Base-by-base conservation (phyloP, 352 stramenopile species). In the Pythium dissotocum region DNA sequence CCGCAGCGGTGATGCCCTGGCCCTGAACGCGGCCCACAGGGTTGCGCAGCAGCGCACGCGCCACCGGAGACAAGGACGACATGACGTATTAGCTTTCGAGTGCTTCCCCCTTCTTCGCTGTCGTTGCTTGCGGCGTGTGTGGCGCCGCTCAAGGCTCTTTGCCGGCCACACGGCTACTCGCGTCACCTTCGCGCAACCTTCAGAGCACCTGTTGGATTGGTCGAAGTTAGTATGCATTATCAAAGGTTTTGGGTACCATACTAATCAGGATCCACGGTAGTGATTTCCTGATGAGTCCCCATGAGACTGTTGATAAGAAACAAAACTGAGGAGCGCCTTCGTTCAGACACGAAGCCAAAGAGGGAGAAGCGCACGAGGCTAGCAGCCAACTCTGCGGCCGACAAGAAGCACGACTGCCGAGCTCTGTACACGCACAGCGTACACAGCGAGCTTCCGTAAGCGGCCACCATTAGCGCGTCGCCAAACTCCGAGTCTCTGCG, bases 1-100 rank as follows among this genome's bases (percentile, higher is more conserved):
- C 86, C 6, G 94, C 89, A 53, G 96, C 92, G n/a, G 91, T 98
- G 67, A 98, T 80, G 40, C 89, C 93, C 63, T 93, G 75, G 63
- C 77, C 83, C 65, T 82, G 77, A 48, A 82, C 76, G 64, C 92
- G 86, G 38, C 90, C 90, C 49, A 80, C 73, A 42, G 88, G 85
- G 77, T 91, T 81, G 72, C 87, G 87, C 73, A 95, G 75, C 64
- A 86, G 61, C 65, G 88, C 86, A 67, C 83, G 86, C 61, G 83
- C 77, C 58, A 93, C 83, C 53, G 88, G 83, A 72, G 86, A 92
- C 67, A 96, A 77, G 68, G 80, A 79, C 78, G 88, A 96, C 86
- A 94, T 94, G 61, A 12, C 30, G 21, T 32, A 48, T 33, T 48
- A 12, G 33, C 10, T 13, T 42, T 40, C 40, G 6, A n/a, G 60